Base-by-base conservation (phyloP, 2,329 filamentous ascomycete genomes). In the Hyphodiscus sp. region DNA sequence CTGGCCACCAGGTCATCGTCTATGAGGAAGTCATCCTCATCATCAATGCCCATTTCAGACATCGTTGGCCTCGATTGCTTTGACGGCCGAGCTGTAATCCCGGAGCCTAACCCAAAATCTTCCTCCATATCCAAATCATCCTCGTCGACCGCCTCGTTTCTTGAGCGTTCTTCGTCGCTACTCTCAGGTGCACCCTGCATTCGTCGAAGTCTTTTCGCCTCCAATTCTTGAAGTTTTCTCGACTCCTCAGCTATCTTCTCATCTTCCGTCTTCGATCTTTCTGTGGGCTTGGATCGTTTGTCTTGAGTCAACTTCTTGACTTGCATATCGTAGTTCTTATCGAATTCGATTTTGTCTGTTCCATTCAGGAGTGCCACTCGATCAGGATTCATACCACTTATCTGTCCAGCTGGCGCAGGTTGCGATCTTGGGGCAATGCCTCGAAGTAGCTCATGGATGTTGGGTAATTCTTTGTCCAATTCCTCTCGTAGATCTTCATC, bases 1-100 rank as follows among this genome's bases (percentile, higher is more conserved):
- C 85, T 91, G 13, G 91, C 91, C 33, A 96, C 80, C 16, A 97
- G 77, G 65, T 95, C 87, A 58, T 94, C 89, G 55, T 97, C 92
- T 57, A 96, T 84, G 23, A 92, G 68, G 64, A 97, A 97, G 63
- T 96, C 90, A 63, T 97, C 92, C 67, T 97, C 92, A 62, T 96
- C 92, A 60, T 96, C 91, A 33, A 95, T 85, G 6, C 84, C 88
- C 18, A 91, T 69, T 54, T 86, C 79, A 11, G 79, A 76, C 51
- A 59, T 63, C 38, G 54, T 61, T 26, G 33, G 33, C 33, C 33
- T 38, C 33, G 33, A 38, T 2, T 6, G 33, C 33, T 38, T 38
- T 13, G 33, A 38, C 13, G 61, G 65, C 20, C 76, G 74, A 50
- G 74, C 72, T 63, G 74, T 80, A 59, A 85, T 81, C 44, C 82